Percentiles rank a stretch among this genome's conserved stretches.
Evolutionary conservation across 208 protist species (phyloP).

Genomic region (Trypanosomatidae sp.): DNA sequence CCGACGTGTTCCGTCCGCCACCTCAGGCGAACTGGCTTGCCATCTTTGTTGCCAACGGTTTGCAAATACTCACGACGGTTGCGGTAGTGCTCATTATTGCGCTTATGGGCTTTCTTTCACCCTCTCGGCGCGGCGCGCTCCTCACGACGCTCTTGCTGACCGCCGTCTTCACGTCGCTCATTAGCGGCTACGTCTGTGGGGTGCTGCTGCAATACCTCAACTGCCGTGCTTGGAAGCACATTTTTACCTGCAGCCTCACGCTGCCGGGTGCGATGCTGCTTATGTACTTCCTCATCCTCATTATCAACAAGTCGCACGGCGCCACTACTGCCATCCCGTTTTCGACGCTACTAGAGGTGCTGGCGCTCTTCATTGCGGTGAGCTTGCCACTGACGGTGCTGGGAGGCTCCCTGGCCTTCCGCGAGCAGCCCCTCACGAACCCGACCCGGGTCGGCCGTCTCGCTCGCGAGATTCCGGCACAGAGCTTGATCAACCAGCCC

Average conservation of each 20-base stretch:
- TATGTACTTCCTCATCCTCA: slow-evolving; percentile 65
- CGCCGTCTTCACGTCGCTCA: slow-evolving; percentile 74
- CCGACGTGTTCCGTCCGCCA: slow-evolving; percentile 97
- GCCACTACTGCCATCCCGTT: slow-evolving; percentile 73
- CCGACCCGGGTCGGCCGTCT: slow-evolving; percentile 95
- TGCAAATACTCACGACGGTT: slow-evolving; percentile 93
- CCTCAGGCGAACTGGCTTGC: slow-evolving; percentile 76
- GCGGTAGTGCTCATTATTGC: slow-evolving; percentile 88
- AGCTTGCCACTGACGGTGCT: slow-evolving; percentile 96
- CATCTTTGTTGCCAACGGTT: slow-evolving; percentile 93
- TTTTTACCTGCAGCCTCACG: slow-evolving; percentile 69
- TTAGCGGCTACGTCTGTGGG: slow-evolving; percentile 94
- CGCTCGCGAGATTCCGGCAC: slow-evolving; percentile 95
- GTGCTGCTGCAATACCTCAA: slow-evolving; percentile 91
- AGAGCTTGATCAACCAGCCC: slow-evolving; percentile 67
- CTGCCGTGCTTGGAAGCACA: slow-evolving; percentile 91
- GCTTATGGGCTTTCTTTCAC: slow-evolving; percentile 95
- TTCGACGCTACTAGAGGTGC: slow-evolving; percentile 48
- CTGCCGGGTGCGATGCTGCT: slow-evolving; percentile 66
- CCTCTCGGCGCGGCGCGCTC: slow-evolving; percentile 93
- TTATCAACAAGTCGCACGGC: slow-evolving; percentile 59
- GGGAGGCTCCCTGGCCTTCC: slow-evolving; percentile 95
- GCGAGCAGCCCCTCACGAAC: slow-evolving; percentile 70
- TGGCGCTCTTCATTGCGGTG: slow-evolving; percentile 90
- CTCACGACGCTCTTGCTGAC: slow-evolving; percentile 81